Conservation (phyloP, 495 filamentous ascomycete species). For the Durotheca rogersii region DNA sequence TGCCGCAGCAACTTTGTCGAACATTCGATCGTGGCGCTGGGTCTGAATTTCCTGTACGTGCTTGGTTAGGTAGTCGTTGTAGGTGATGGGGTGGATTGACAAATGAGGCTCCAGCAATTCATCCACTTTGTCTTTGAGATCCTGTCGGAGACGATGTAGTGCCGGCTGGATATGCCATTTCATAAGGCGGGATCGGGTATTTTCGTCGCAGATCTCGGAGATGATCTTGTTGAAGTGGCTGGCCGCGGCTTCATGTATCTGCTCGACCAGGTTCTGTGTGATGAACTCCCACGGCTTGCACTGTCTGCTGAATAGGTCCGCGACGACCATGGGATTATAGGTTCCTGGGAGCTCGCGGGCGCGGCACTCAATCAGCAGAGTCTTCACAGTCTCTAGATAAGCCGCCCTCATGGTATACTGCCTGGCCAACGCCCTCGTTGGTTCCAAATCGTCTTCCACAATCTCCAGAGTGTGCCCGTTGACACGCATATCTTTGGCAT, state of each 20-base stretch:
- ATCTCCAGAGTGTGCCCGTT: conserved; percentile 33
- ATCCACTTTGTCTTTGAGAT: conserved; percentile 25
- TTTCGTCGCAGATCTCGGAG: conserved; percentile 35
- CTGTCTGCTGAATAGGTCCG: conserved; percentile 42
- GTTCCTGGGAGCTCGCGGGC: conserved; percentile 45
- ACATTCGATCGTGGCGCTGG: conserved; percentile 33
- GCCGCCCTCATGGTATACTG: conserved; percentile 12
- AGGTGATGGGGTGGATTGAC: conserved; percentile 50
- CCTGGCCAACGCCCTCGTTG: conserved; percentile 4
- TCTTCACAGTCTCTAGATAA: conserved; percentile 12
- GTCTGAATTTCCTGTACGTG: conserved; percentile 45
- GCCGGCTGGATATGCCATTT: conserved; percentile 42
- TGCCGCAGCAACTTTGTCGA: conserved; percentile 13
- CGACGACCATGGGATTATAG: conserved; percentile 44
- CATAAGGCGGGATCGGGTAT: conserved; percentile 43
- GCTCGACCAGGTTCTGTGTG: conserved; percentile 32
- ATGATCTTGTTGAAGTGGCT: conserved; percentile 34
- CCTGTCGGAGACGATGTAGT: conserved; percentile 31
- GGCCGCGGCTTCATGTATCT: conserved; percentile 33
- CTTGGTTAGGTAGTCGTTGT: conserved; percentile 54
- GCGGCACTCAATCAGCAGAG: conserved; percentile 24
- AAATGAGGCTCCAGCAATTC: conserved; percentile 32
- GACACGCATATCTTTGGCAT: conserved; percentile 31
- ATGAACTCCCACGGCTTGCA: conserved; percentile 42
- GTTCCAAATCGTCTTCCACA: conserved; percentile 24